Conservation (phyloP, 164 flowering plant species). For the Sedum album region DNA sequence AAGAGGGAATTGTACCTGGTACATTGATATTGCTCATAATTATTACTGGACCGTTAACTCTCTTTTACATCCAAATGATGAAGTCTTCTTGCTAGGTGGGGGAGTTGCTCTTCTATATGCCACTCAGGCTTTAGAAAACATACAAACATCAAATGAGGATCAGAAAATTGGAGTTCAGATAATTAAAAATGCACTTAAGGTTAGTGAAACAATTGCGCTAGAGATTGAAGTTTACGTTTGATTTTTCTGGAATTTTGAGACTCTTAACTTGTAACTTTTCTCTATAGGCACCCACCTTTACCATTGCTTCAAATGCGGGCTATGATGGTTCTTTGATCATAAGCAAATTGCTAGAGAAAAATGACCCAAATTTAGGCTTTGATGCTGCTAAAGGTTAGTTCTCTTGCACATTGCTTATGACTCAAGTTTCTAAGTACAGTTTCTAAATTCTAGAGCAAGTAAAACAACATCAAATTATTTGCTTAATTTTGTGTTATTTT, state of each 20-base stretch:
- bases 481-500: too few species aligned
- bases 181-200: conserved; percentile 79
- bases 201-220: conserved; percentile 11
- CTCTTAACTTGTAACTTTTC: not conserved
- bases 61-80: conserved; percentile 1
- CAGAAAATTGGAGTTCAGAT: conserved; percentile 72
- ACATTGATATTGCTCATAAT: conserved; percentile 3
- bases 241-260: not conserved
- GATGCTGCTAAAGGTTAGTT: conserved; percentile 85
- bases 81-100: conserved; percentile 43
- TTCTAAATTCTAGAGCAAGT: not conserved
- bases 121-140: conserved; percentile 48
- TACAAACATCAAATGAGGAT: conserved; percentile 58
- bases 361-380: conserved; percentile 57
- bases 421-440: too few species aligned
- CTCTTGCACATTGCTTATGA: not conserved
- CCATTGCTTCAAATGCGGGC: conserved; percentile 84
- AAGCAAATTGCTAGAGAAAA: conserved; percentile 78
- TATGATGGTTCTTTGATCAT: conserved; percentile 57
- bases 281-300: conserved; percentile 54
- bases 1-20: conserved; percentile 95
- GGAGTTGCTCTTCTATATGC: conserved; percentile 88
- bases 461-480: not conserved
- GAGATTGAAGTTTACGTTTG: not conserved
- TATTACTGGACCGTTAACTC: not conserved